phyloP scores from a whole-genome alignment of 768 basidiomycete genomes.

The Phylloporus sp. region DNA sequence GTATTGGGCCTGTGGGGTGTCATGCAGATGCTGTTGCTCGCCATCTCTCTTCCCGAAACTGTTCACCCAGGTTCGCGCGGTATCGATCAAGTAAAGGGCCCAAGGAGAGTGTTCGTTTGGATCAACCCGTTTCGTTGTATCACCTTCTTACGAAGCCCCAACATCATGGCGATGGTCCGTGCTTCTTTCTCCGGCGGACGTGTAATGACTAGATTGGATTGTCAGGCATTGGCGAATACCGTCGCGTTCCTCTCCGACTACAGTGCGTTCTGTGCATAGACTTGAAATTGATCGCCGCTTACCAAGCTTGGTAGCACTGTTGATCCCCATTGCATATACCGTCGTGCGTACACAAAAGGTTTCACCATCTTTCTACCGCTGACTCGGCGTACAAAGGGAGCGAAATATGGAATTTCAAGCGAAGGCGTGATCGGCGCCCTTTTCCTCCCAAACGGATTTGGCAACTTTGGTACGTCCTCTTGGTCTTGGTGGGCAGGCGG shows the following conservation, averaged over 20 bases:
- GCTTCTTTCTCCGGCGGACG: not conserved
- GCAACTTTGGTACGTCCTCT: constrained; percentile 18
- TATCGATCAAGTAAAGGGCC: constrained; percentile 40
- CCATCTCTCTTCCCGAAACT: constrained; percentile 58
- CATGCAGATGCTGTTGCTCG: constrained; percentile 36
- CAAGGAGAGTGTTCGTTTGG: constrained; percentile 34
- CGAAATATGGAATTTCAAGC: constrained; percentile 23
- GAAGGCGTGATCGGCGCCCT: constrained; percentile 22
- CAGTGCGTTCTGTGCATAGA: constrained; percentile 28
- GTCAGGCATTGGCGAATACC: constrained; percentile 40
- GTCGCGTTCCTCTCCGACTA: constrained; percentile 26
- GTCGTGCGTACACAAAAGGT: constrained; percentile 39
- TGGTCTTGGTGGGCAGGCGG: not conserved
- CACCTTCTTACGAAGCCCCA: constrained; percentile 52
- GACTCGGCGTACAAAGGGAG: constrained; percentile 42
- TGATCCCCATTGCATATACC: constrained; percentile 62
- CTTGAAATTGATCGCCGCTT: not conserved
- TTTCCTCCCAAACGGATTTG: constrained; percentile 26
- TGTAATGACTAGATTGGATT: not conserved
- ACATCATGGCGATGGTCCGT: constrained; percentile 50
- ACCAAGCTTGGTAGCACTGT: constrained; percentile 28
- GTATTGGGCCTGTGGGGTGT: constrained; percentile 39
- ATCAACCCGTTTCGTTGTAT: constrained; percentile 58
- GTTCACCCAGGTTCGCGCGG: constrained; percentile 55
- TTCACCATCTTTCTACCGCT: not conserved